phyloP scores from a whole-genome alignment of 1,139 yeast genomes.

The Candida sanyaensis region DNA sequence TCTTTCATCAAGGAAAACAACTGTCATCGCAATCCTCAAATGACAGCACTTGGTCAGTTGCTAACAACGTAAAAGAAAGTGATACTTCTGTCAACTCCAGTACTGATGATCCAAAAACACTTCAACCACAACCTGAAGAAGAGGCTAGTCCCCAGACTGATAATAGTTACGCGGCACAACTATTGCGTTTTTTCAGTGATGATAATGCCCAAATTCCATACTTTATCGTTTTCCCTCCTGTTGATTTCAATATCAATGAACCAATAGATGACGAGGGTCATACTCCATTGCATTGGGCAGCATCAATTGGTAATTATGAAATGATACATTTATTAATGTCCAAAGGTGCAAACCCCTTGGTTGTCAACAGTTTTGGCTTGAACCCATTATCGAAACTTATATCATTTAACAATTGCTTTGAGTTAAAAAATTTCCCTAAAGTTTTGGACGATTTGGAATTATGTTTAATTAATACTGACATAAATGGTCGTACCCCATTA shows the following conservation, averaged over 20 bases:
- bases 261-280: conserved; percentile 96
- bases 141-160: conserved; percentile 20
- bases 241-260: conserved; percentile 79
- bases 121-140: conserved; percentile 10
- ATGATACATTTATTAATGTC: conserved; percentile 69
- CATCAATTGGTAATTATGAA: conserved; percentile 81
- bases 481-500: conserved; percentile 69
- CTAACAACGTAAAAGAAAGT: conserved; percentile 34
- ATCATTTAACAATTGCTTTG: conserved; percentile 85
- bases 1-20: conserved; percentile 8
- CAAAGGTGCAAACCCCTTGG: conserved; percentile 76
- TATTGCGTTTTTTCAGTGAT: conserved; percentile 65
- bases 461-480: conserved; percentile 72
- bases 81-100: conserved; percentile 46
- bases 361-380: conserved; percentile 74
- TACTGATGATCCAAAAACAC: conserved; percentile 25
- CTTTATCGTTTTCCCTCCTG: conserved; percentile 72
- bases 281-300: conserved; percentile 96
- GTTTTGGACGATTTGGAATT: conserved; percentile 70
- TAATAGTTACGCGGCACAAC: conserved; percentile 54
- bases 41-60: conserved; percentile 46
- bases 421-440: conserved; percentile 70
- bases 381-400: conserved; percentile 83
- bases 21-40: conserved; percentile 47
- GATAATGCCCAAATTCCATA: conserved; percentile 76